A percentile compares a stretch with the other conserved stretches of the same genome.
Conservation (phyloP, 2,329 filamentous ascomycete species). For the Domatiomyces globalis region DNA sequence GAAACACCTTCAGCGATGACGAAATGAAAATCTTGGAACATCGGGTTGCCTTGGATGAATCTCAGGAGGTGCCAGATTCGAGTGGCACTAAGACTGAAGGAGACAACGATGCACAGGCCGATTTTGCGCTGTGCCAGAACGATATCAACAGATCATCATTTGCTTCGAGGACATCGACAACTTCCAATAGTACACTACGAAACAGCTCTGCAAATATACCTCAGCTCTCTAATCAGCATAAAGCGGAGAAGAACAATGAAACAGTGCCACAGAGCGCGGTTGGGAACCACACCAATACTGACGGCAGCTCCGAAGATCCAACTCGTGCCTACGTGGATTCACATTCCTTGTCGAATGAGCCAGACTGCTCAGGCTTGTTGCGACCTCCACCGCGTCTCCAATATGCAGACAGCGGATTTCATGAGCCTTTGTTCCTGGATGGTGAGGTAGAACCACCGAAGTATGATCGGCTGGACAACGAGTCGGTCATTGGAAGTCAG, state of each 20-base stretch:
- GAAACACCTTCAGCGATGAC: conserved; percentile 12
- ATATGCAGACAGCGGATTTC: conserved; percentile 12
- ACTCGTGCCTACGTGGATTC: conserved; percentile 3
- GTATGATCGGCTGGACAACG: not conserved
- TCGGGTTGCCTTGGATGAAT: not conserved
- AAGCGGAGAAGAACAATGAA: not conserved
- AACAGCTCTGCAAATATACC: conserved; percentile 7
- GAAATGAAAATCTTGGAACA: conserved; percentile 12
- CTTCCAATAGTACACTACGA: conserved; percentile 14
- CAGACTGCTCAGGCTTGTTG: not conserved
- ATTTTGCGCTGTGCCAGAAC: not conserved
- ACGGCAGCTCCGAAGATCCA: not conserved
- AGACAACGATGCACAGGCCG: not conserved
- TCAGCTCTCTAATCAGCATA: not conserved
- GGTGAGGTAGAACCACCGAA: not conserved
- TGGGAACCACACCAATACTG: not conserved
- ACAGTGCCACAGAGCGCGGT: not conserved
- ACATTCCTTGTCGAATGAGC: not conserved
- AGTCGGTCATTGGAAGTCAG: not conserved
- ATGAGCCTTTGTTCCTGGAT: conserved; percentile 7
- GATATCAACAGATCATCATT: conserved; percentile 1
- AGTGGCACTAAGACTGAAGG: not conserved
- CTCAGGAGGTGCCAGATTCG: not conserved
- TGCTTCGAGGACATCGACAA: conserved; percentile 4
- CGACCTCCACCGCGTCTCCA: conserved; percentile 4